Evolutionary conservation across 176 grass and related monocot species (phyloP).

Genomic region (Carex parvula): DNA sequence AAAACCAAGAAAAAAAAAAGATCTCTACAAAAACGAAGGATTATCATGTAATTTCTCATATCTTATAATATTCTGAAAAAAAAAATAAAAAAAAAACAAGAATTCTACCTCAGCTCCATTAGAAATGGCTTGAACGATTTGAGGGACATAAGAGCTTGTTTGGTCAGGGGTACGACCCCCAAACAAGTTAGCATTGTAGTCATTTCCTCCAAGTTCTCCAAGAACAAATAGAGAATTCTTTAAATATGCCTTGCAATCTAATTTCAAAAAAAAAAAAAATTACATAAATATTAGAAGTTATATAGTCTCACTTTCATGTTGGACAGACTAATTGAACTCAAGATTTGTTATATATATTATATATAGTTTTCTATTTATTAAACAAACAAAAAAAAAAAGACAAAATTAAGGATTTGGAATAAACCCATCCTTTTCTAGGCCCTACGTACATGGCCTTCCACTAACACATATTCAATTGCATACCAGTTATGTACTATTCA

Average conservation of each 20-base stretch:
- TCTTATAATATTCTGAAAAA: no score
- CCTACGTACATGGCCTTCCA: not conserved
- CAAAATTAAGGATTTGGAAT: not conserved
- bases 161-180: slow-evolving; percentile 48
- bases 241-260: slow-evolving; percentile 75
- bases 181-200: slow-evolving; percentile 88
- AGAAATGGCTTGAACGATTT: slow-evolving; percentile 52
- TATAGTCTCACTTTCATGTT: not conserved
- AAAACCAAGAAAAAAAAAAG: no score
- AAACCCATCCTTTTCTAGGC: not conserved
- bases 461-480: not conserved
- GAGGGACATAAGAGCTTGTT: slow-evolving; percentile 32
- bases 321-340: not conserved
- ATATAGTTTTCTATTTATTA: not conserved
- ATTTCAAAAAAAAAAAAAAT: not conserved
- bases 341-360: not conserved
- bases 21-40: not conserved
- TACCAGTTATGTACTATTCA: not conserved
- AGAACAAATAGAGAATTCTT: slow-evolving; percentile 66
- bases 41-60: not conserved
- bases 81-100: not conserved
- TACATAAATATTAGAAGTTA: not conserved
- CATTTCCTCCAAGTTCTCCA: slow-evolving; percentile 88
- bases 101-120: slow-evolving; percentile 52
- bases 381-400: not conserved